Percentiles rank a stretch among this genome's conserved stretches.
Evolutionary conservation across 2,329 filamentous ascomycete genomes (phyloP).

Genomic region (Saccharata proteae): DNA sequence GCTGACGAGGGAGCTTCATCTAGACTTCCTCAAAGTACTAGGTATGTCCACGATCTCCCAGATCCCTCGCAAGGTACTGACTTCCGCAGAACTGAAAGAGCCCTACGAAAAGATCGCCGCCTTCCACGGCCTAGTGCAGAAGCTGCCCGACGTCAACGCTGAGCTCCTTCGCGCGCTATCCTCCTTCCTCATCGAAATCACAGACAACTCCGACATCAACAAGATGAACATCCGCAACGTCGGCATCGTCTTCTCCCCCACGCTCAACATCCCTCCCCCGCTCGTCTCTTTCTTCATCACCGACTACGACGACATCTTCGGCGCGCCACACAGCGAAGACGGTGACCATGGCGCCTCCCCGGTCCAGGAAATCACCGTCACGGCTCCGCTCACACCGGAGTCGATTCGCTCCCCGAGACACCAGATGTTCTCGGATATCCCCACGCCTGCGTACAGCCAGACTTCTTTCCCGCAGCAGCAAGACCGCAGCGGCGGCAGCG

Average conservation of each 20-base stretch:
- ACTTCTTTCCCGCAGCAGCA: constrained; percentile 32
- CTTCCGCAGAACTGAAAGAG: constrained; percentile 52
- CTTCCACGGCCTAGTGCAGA: constrained; percentile 66
- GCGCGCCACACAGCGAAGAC: constrained; percentile 51
- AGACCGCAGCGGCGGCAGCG: constrained; percentile 15
- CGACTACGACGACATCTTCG: constrained; percentile 80
- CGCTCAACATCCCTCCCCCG: constrained; percentile 87
- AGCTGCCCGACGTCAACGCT: constrained; percentile 67
- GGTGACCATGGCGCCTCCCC: constrained; percentile 29
- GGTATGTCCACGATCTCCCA: constrained; percentile 28
- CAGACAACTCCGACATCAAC: constrained; percentile 79
- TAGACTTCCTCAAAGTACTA: constrained; percentile 75
- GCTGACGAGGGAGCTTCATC: constrained; percentile 76
- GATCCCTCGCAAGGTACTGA: constrained; percentile 12
- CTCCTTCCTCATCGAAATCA: constrained; percentile 80
- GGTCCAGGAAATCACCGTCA: constrained; percentile 34
- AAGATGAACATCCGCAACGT: constrained; percentile 99
- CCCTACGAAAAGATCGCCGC: constrained; percentile 63
- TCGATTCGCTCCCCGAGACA: constrained; percentile 52
- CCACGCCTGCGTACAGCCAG: constrained; percentile 51
- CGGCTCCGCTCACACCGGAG: constrained; percentile 35
- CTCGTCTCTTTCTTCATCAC: constrained; percentile 90
- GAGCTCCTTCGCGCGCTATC: constrained; percentile 75
- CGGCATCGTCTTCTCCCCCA: constrained; percentile 95
- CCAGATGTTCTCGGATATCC: constrained; percentile 55